Percentiles rank a stretch among this genome's conserved stretches.
These are phyloP conservation scores for Dendrobium catenatum DNA, from an alignment of 106 monocot species.

Conservation along the genomic window DNA sequence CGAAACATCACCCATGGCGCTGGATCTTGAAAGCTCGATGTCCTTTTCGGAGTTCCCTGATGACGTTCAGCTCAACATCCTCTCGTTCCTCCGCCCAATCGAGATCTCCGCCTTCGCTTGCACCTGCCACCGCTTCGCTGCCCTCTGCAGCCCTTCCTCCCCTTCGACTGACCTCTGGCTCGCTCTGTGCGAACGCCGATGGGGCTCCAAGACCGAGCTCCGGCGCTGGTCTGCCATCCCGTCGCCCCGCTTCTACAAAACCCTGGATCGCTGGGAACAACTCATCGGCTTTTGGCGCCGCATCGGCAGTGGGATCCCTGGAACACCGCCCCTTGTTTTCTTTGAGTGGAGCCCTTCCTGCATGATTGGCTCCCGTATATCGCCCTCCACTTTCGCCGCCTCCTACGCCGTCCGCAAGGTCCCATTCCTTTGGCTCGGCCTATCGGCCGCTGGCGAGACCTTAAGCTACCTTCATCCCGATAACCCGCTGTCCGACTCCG, in stretches of 20 bases:
- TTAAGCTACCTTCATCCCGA: constrained; percentile 26
- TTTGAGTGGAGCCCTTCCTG: constrained; percentile 67
- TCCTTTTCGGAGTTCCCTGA: constrained; percentile 63
- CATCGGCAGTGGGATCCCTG: constrained; percentile 22
- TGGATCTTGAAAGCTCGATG: not conserved
- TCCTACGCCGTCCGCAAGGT: constrained; percentile 41
- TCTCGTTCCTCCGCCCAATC: constrained; percentile 48
- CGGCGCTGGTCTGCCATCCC: constrained; percentile 17
- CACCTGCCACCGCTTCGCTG: constrained; percentile 44
- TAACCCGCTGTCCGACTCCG: constrained; percentile 11
- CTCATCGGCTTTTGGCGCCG: constrained; percentile 84
- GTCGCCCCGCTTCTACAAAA: constrained; percentile 7
- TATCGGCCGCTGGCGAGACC: constrained; percentile 33
- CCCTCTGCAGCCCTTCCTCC: constrained; percentile 35
- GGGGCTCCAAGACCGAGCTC: constrained; percentile 45
- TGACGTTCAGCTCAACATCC: constrained; percentile 61
- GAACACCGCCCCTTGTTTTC: constrained; percentile 39
- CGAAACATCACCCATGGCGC: not conserved
- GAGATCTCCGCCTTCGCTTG: constrained; percentile 45
- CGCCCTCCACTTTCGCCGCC: constrained; percentile 24
- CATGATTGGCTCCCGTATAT: constrained; percentile 47
- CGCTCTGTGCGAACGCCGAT: constrained; percentile 58
- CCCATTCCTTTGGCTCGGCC: constrained; percentile 65
- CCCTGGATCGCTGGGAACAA: constrained; percentile 18
- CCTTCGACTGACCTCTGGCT: constrained; percentile 37